phyloP scores from a whole-genome alignment of 768 basidiomycete species.

The Pisolithus orientalis region DNA sequence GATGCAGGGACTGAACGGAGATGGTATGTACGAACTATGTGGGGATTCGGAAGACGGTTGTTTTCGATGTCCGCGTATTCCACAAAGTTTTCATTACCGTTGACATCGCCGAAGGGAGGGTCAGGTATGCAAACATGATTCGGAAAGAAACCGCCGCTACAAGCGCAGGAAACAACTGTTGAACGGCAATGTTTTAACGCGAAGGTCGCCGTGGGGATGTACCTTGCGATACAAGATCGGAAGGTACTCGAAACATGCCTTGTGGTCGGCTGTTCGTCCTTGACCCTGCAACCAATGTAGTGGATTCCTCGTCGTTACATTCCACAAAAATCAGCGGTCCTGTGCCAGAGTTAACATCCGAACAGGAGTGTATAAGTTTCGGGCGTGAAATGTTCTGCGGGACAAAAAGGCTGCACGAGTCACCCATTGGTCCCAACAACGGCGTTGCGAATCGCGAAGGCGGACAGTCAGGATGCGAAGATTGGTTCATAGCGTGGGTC shows the following conservation, averaged over 20 bases:
- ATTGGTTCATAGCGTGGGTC: conserved; percentile 16
- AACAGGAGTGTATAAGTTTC: neutral
- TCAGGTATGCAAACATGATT: conserved; percentile 7
- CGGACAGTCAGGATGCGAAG: conserved; percentile 19
- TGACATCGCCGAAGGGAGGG: conserved; percentile 19
- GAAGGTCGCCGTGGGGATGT: conserved; percentile 26
- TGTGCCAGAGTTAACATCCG: neutral
- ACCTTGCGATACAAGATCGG: conserved; percentile 13
- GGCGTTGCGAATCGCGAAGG: conserved; percentile 19
- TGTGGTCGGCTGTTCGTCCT: conserved; percentile 12
- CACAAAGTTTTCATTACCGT: conserved; percentile 25
- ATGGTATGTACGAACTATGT: neutral
- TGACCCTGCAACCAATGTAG: conserved; percentile 4
- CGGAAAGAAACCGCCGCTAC: conserved; percentile 11
- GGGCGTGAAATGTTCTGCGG: conserved; percentile 7
- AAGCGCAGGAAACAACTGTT: conserved; percentile 17
- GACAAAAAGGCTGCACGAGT: conserved; percentile 14
- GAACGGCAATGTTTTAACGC: conserved; percentile 18
- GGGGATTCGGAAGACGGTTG: neutral
- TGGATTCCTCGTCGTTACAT: neutral
- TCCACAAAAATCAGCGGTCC: conserved; percentile 1
- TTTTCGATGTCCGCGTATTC: conserved; percentile 6
- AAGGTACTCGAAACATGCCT: conserved; percentile 7
- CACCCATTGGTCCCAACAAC: conserved; percentile 13
- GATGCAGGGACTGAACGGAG: neutral